Conservation (phyloP, 352 stramenopile species). For the Phytopythium sindhum region DNA sequence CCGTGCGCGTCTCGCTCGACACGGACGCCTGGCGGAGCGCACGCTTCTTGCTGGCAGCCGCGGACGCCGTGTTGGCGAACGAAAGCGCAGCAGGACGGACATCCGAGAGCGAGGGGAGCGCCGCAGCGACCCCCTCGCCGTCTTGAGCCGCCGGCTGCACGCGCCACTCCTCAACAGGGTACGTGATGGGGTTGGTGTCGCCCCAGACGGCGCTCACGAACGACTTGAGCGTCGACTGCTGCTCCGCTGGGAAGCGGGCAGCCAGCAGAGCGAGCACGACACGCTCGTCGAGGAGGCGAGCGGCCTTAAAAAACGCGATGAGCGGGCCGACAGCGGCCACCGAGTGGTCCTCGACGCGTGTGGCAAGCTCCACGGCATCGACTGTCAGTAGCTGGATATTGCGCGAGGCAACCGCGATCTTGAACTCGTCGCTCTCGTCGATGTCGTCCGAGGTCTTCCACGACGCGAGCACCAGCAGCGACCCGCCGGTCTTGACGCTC, state of each 20-base stretch:
- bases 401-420: conserved; percentile 51
- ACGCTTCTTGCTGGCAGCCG: conserved; percentile 59
- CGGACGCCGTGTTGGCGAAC: background rate
- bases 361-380: conserved; percentile 46
- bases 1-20: conserved; percentile 54
- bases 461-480: conserved; percentile 46
- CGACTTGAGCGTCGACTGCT: conserved; percentile 43
- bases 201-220: conserved; percentile 66
- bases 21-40: conserved; percentile 21
- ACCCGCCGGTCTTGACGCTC: conserved; percentile 54
- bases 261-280: conserved; percentile 59
- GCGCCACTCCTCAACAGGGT: conserved; percentile 45
- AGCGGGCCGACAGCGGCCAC: conserved; percentile 46
- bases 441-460: conserved; percentile 71
- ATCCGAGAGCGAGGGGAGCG: conserved; percentile 23
- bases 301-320: conserved; percentile 63
- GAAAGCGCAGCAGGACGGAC: conserved; percentile 13
- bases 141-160: conserved; percentile 18
- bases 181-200: conserved; percentile 44
- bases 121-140: conserved; percentile 9
- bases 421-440: conserved; percentile 49
- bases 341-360: conserved; percentile 45
- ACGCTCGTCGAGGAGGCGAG: conserved; percentile 48
- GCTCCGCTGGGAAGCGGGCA: conserved; percentile 28
- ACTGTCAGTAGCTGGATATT: conserved; percentile 46